Evolutionary conservation across 441 rosid species (phyloP), one percentile per base, ranked within the genome.

Genomic region (Sinapis alba): DNA sequence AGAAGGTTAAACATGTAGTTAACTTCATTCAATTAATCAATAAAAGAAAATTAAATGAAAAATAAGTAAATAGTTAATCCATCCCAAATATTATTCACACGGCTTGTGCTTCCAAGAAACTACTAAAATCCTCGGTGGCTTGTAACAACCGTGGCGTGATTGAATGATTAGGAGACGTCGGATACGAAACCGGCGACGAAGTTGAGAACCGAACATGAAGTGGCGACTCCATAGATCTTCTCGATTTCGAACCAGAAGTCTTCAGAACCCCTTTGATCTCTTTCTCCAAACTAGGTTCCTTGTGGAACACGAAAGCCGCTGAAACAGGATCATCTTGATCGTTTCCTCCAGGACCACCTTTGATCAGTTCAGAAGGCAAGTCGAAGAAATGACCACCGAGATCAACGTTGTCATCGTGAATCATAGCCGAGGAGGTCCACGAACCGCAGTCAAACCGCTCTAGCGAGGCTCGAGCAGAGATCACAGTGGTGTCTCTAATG

Each of bases 401-500:
- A 4, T 82, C 86, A 5, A 69, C 87, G 18, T 79, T 87, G 4
- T 78, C 84, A 0, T 82, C 88, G 12, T 81, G 81, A 32, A 78
- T 69, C 38, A 90, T 79, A 7, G 86, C 86, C 0, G 93, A 87
- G 0, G 97, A 89, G 0, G 93, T 93, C 98, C 98, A 90, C 0
- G 97, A 94, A 6, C 91, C 96, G 7, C 98, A 91, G 70, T 94
- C 98, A 23, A 91, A 94, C 71, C 85, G 83, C 81, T 94, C 98
- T 72, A 94, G 13, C 0, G 97, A 91, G 20, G 93, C 92, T 5
- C 88, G 84, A 71, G 96, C 89, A 2, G 90, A 89, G 24, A 84
- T 66, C 23, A 81, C 79, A 0, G 78, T 34, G 1, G 72, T 79
- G 65, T 79, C 82, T 65, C 67, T 69, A 38, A 74, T 69, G 23